Base-by-base conservation (phyloP, 371 early-diverging fungal genomes). In the Actinomortierella ambigua region DNA sequence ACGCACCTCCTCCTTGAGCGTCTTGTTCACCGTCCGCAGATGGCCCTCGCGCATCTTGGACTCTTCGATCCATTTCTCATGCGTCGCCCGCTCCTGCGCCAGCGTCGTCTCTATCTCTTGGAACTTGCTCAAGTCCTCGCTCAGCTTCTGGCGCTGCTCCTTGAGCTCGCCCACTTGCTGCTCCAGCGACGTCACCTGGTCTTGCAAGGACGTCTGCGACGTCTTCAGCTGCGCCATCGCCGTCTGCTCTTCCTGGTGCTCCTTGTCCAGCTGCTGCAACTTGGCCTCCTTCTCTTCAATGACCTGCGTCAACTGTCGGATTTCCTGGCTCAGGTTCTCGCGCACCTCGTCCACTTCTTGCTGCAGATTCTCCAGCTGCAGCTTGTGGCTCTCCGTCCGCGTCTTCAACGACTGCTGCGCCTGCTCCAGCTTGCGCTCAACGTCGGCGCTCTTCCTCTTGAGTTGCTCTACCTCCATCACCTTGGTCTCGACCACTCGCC, bases 21-120 rank as follows among this genome's bases (percentile, higher is more conserved):
- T 87, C 77, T 85, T 87, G 60, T 90, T 89, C 18, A 89, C 68
- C 1, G 83, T 81, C 63, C 88, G 88, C 48, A 88, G 75, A 55
- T 90, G 87, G 27, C 79, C 75, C 65, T 90, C 90, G 3, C 85
- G 81, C 49, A 87, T 69, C 47, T 75, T 79, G 55, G 80, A 76
- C 53, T 89, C 87, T 46, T 90, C 88, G 2, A 81, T 34, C 41
- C 81, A 78, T 29, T 80, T 75, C 2, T 41, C 71, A 56, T 78
- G 78, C 0, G 59, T 49, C 1, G 46, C 50, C 27, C 59, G 54
- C 14, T 66, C 67, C 40, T 59, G 62, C 0, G 59, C 57, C 17
- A 71, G 48, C 9, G 55, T 52, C 26, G 52, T 56, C 29, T 71
- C 73, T 20, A 59, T 48, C 39, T 66, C 63, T 59, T 62, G 51